Percentiles rank a stretch among this genome's conserved stretches.
Conservation (phyloP, 2,329 filamentous ascomycete species). For the Rutstroemia sp. region DNA sequence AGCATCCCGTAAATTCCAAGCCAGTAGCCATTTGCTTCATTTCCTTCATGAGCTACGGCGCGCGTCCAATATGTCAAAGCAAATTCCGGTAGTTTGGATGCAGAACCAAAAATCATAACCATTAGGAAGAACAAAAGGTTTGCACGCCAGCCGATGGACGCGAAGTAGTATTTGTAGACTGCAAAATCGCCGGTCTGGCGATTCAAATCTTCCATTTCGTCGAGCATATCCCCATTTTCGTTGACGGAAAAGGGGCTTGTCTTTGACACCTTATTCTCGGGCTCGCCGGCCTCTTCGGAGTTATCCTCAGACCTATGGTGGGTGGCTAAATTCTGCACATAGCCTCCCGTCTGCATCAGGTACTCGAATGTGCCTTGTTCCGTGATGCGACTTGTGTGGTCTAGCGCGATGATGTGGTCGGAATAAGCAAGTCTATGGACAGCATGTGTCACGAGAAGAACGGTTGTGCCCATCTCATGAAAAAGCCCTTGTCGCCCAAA, state of each 20-base stretch:
- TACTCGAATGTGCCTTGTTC: conserved; percentile 34
- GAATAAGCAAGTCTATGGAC: conserved; percentile 30
- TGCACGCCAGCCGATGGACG: conserved; percentile 18
- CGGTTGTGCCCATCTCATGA: conserved; percentile 28
- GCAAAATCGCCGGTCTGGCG: conserved; percentile 20
- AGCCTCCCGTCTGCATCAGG: conserved; percentile 21
- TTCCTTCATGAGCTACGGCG: conserved; percentile 1
- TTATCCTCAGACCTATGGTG: conserved; percentile 7
- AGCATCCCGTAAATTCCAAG: conserved; percentile 4
- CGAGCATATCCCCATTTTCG: conserved; percentile 1
- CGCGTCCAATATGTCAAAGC: conserved; percentile 13
- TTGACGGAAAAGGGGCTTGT: neutral
- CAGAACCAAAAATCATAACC: conserved; percentile 9
- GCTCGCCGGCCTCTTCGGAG: neutral
- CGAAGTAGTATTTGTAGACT: conserved; percentile 26
- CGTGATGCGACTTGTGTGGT: conserved; percentile 25
- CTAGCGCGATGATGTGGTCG: conserved; percentile 35
- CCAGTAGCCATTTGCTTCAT: conserved; percentile 2
- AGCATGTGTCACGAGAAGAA: conserved; percentile 33
- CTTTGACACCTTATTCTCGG: neutral
- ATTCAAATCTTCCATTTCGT: neutral
- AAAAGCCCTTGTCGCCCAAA: conserved; percentile 17
- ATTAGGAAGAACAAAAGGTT: conserved; percentile 7
- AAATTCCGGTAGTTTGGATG: conserved; percentile 16
- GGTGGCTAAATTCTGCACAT: conserved; percentile 17